Evolutionary conservation across 768 basidiomycete species (phyloP).

Genomic region (Jaapia argillacea): DNA sequence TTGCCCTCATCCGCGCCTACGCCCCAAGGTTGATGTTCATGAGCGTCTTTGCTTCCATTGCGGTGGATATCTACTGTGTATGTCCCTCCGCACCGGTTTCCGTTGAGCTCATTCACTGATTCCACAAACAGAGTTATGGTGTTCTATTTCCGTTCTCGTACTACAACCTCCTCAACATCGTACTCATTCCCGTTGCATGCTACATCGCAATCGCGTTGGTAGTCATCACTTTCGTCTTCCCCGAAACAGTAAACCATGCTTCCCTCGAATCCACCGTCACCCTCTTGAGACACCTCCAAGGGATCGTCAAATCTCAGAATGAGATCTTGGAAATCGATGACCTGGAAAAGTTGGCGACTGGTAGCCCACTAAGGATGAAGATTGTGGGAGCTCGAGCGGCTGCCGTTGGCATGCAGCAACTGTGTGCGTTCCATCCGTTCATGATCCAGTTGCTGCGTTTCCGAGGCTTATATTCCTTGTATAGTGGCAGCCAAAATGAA

Average conservation of each 20-base stretch:
- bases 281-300: slow-evolving; percentile 19
- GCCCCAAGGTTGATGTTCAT: slow-evolving; percentile 34
- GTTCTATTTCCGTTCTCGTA: slow-evolving; percentile 38
- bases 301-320: slow-evolving; percentile 23
- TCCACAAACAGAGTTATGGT: slow-evolving; percentile 25
- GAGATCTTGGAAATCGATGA: slow-evolving; percentile 14
- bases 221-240: slow-evolving; percentile 38
- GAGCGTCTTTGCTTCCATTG: slow-evolving; percentile 37
- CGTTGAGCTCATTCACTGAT: slow-evolving; percentile 13
- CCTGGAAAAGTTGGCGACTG: too few species aligned
- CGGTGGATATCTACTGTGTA: slow-evolving; percentile 22
- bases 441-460: not conserved
- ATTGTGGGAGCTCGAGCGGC: slow-evolving; percentile 12
- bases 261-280: slow-evolving; percentile 20
- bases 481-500: slow-evolving; percentile 24
- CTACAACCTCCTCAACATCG: slow-evolving; percentile 31
- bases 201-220: slow-evolving; percentile 41
- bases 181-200: slow-evolving; percentile 33
- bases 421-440: slow-evolving; percentile 13
- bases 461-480: not conserved
- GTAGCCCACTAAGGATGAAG: slow-evolving; percentile 11
- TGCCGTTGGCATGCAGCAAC: slow-evolving; percentile 17
- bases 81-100: not conserved
- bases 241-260: slow-evolving; percentile 37
- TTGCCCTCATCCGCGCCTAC: slow-evolving; percentile 36